Evolutionary conservation across 305 asterid species (phyloP), one percentile per base, ranked within the genome.

Genomic region (Solanum hybrid): DNA sequence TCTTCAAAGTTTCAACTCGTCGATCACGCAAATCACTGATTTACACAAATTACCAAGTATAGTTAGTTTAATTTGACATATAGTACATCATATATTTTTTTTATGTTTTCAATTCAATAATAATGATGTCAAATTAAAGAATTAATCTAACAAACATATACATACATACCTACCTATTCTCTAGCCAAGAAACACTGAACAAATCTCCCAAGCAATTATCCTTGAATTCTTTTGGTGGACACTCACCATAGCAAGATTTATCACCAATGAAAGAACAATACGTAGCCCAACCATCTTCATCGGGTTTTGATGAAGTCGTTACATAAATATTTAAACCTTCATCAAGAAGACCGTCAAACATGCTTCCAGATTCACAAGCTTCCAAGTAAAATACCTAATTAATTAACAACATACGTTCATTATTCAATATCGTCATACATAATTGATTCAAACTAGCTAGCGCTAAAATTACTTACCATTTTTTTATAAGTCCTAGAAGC

Each of bases 281-380:
- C 4, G 94, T 90, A 7, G 90, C 93, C 22, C 19, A 91, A 86
- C 94, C 92, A 87, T 7, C 6, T 81, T 91, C 93, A 8, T 69
- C 24, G 81, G 93, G 87, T 11, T 91, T 90, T 19, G 94, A 37
- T 73, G 94, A 92, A 45, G 94, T 92, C 79, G 89, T 88, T 89
- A 91, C 93, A 5, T 90, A 93, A 56, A 92, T 91, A 78, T 91
- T 91, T 5, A 93, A 32, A 64, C 42, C 89, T 88, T 89, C 13
- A 1, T 86, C 90, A 37, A 93, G 94, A 78, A 92, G 93, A 64
- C 93, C 93, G 51, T 91, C 93, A 78, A 93, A 93, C 88, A 92
- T 93, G 81, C 92, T 91, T 79, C 92, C 93, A 7, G 93, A 87
- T 9, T 93, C 95, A 34, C 94, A 93, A 73, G 95, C 93, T 91